phyloP scores from a whole-genome alignment of 2,329 filamentous ascomycete genomes.

The Immersiporthe knoxdaviesiana region DNA sequence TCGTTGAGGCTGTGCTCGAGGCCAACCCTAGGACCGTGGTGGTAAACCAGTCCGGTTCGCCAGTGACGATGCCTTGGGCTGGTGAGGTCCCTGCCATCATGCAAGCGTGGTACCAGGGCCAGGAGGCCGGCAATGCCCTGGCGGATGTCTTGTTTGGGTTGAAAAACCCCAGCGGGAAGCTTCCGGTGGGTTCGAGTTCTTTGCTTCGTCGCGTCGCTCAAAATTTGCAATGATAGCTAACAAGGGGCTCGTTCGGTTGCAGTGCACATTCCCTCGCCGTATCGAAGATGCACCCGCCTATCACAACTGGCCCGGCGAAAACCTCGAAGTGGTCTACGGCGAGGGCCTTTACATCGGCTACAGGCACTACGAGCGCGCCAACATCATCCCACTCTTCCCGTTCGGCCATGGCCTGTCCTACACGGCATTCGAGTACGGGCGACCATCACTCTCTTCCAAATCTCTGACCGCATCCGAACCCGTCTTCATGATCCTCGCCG shows the following conservation, averaged over 20 bases:
- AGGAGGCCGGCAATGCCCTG: conserved; percentile 70
- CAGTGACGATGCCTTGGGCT: conserved; percentile 72
- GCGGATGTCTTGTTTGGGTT: conserved; percentile 68
- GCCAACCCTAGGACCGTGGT: conserved; percentile 70
- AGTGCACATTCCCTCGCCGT: conserved; percentile 67
- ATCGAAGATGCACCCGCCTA: conserved; percentile 71
- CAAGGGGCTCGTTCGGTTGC: conserved; percentile 7
- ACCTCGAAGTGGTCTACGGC: conserved; percentile 68
- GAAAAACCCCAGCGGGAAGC: conserved; percentile 68
- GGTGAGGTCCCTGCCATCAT: conserved; percentile 66
- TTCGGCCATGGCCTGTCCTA: conserved; percentile 78
- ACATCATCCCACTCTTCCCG: conserved; percentile 65
- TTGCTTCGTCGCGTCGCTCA: background rate
- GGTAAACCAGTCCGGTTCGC: conserved; percentile 70
- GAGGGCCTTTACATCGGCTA: conserved; percentile 77
- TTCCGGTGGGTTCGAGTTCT: conserved; percentile 52
- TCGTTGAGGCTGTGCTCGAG: conserved; percentile 63
- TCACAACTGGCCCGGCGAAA: conserved; percentile 75
- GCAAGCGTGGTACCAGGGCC: conserved; percentile 72
- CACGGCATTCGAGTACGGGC: conserved; percentile 68
- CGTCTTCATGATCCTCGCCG: conserved; percentile 51
- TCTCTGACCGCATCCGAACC: conserved; percentile 44
- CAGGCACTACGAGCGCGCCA: conserved; percentile 68
- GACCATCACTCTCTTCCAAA: conserved; percentile 52
- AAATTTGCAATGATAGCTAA: background rate